These are phyloP conservation scores for Nitzschia palea DNA, from an alignment of 108 stramenopile genomes.

Conservation along the genomic window DNA sequence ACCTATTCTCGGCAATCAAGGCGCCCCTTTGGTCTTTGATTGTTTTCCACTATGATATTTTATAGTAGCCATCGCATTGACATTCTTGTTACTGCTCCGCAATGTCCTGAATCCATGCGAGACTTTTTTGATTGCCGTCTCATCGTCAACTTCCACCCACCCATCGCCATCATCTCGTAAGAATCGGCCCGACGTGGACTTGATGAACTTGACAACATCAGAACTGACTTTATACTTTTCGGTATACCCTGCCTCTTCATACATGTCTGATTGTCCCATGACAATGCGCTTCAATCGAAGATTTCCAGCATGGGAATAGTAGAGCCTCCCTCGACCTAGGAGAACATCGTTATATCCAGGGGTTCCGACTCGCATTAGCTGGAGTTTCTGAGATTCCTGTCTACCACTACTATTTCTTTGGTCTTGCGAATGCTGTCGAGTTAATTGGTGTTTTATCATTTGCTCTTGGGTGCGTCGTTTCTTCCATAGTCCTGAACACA, in stretches of 20 bases:
- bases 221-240: neutral
- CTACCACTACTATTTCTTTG: neutral
- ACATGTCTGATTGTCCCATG: neutral
- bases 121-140: conserved; percentile 22
- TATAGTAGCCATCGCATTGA: too few species aligned
- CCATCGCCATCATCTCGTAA: conserved; percentile 26
- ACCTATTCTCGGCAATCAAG: too few species aligned
- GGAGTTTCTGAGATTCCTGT: neutral
- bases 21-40: too few species aligned
- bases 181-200: conserved; percentile 30
- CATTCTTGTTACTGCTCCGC: neutral
- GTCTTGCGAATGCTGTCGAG: neutral
- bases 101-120: conserved; percentile 33
- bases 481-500: conserved; percentile 1
- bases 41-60: too few species aligned
- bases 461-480: conserved; percentile 7
- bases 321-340: conserved; percentile 26
- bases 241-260: neutral
- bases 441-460: neutral
- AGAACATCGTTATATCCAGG: conserved; percentile 26
- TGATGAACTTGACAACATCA: conserved; percentile 24
- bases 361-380: neutral
- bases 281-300: conserved; percentile 20
- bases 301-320: conserved; percentile 27
- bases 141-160: conserved; percentile 32